Evolutionary conservation across 176 grass and related monocot species (phyloP), one percentile per base, ranked within the genome.

Genomic region (Secale cereale): DNA sequence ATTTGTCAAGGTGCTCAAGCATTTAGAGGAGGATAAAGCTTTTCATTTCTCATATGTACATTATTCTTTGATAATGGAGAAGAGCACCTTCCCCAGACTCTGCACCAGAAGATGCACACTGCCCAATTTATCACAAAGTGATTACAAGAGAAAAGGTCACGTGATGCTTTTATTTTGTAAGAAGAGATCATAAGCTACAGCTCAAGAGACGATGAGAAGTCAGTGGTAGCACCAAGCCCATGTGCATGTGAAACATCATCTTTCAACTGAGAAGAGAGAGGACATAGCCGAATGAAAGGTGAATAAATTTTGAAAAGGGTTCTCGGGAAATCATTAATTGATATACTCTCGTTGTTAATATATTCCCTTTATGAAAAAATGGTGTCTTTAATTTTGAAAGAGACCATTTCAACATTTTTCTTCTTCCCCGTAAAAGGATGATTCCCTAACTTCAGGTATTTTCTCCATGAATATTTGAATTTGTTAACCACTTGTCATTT

Each of bases 21-120:
- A 59, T 81, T 78, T 52, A 40, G 54, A 78, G 10, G 30, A 77
- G 10, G 39, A 78, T 28, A 41, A 78, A 4, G 23, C 1, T 78
- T 31, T 78, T 40, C 54, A 65, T 82, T 89, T 82, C 72, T 82
- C 48, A 66, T 71, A 73, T 7, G n/a, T 62, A 39, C 12, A 78
- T 52, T 57, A 20, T 57, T 57, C 6, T 22, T 57, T 8, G 6
- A 22, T 57, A 57, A 22, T 57, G 54, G 54, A 22, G 20, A 22
- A 57, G 7, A 57, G 20, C 54, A 22, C 19, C 19, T 57, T 20
- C 54, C 19, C 20, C 19, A 22, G 54, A 57, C 7, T 57, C 54
- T 22, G 54, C 54, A 22, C 3, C 54, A 9, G 54, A 57, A 57
- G 48, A 52, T 52, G 16, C 16, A 52, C 48, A 52, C 48, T 19